Percentiles rank a stretch among this genome's conserved stretches.
Evolutionary conservation across 192 early-diverging fungal species (phyloP).

Genomic region (Backusella psychrophila): DNA sequence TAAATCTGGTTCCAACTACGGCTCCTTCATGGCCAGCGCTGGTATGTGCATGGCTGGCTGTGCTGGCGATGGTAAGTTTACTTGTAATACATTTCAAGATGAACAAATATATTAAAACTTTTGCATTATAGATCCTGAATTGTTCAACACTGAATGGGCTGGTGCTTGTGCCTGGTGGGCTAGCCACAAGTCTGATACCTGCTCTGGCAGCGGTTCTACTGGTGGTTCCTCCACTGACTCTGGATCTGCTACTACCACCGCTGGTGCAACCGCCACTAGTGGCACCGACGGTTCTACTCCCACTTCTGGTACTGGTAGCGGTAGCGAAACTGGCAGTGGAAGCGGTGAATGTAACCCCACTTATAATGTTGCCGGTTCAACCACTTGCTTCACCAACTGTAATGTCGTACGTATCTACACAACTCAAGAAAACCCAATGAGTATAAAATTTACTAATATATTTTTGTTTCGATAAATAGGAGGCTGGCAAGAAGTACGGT

Average conservation of each 20-base stretch:
- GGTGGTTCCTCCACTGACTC: background rate
- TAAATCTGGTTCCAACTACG: background rate
- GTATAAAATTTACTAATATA: background rate
- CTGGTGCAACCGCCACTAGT: no score
- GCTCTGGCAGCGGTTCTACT: no score
- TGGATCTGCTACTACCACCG: no score
- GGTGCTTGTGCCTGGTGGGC: conserved; percentile 8
- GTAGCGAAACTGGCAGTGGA: no score
- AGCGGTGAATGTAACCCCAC: background rate
- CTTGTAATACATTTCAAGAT: no score
- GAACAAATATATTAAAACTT: no score
- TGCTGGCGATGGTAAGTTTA: background rate
- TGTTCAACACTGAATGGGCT: background rate
- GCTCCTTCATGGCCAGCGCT: background rate
- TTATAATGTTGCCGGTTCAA: background rate
- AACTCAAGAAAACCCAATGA: no score
- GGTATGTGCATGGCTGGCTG: background rate
- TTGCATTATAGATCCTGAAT: no score
- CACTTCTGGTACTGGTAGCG: no score
- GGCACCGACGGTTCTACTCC: no score
- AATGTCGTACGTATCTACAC: background rate
- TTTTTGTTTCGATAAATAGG: background rate
- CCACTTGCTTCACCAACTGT: background rate
- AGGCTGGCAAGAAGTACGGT: background rate
- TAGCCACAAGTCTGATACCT: background rate